These are phyloP conservation scores for Talaromyces liani DNA, from an alignment of 495 filamentous ascomycete genomes.

Conservation along the genomic window DNA sequence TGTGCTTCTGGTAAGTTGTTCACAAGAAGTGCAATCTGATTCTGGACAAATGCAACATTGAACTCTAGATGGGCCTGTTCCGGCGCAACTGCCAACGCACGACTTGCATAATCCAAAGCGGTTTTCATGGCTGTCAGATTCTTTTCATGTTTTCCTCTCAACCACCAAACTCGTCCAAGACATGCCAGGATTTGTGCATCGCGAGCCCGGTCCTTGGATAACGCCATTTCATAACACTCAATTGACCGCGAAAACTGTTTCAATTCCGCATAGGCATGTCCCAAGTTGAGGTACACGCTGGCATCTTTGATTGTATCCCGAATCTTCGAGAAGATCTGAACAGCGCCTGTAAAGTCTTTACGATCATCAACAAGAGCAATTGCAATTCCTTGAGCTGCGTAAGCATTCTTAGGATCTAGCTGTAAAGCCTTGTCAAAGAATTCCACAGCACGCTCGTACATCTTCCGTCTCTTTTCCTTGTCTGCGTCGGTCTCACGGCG, in stretches of 20 bases:
- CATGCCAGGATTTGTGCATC: slow-evolving; percentile 83
- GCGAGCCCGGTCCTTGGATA: slow-evolving; percentile 69
- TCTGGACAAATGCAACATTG: slow-evolving; percentile 96
- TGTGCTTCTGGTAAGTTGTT: slow-evolving; percentile 66
- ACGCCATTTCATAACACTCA: slow-evolving; percentile 85
- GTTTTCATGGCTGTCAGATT: slow-evolving; percentile 74
- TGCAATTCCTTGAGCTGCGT: slow-evolving; percentile 90
- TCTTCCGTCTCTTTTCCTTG: slow-evolving; percentile 78
- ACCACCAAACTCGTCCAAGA: slow-evolving; percentile 87
- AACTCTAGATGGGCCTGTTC: slow-evolving; percentile 88
- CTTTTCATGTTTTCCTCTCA: slow-evolving; percentile 76
- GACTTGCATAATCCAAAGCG: slow-evolving; percentile 78
- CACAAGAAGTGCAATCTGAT: slow-evolving; percentile 80
- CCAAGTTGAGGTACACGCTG: slow-evolving; percentile 82
- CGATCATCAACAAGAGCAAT: slow-evolving; percentile 91
- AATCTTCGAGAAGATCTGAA: slow-evolving; percentile 81
- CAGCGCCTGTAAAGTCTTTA: slow-evolving; percentile 71
- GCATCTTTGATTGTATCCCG: slow-evolving; percentile 81
- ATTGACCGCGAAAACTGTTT: slow-evolving; percentile 84
- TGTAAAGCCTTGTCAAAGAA: slow-evolving; percentile 98
- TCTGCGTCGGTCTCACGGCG: slow-evolving; percentile 79
- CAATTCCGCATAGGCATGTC: slow-evolving; percentile 84
- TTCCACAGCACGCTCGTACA: slow-evolving; percentile 85
- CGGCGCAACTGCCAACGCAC: slow-evolving; percentile 70
- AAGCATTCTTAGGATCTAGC: slow-evolving; percentile 86